phyloP scores from a whole-genome alignment of 768 basidiomycete species.

The Collybia nuda region DNA sequence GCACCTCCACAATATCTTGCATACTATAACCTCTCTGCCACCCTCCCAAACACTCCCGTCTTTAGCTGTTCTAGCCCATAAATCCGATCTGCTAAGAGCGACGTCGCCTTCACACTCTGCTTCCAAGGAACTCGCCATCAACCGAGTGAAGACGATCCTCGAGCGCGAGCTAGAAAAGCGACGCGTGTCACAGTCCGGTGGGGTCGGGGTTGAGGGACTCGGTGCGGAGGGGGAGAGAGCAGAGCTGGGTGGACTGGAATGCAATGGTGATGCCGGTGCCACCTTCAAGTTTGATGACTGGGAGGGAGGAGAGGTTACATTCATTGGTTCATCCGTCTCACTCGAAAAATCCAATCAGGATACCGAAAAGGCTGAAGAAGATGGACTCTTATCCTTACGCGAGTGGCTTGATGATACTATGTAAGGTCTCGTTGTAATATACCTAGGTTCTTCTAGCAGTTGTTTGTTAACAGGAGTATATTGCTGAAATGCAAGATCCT shows the following conservation, averaged over 20 bases:
- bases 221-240: conserved; percentile 66
- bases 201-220: conserved; percentile 70
- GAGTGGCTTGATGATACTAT: conserved; percentile 50
- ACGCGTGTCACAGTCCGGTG: conserved; percentile 57
- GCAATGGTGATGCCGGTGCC: conserved; percentile 49
- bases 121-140: conserved; percentile 52
- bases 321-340: conserved; percentile 58
- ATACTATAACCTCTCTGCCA: conserved; percentile 69
- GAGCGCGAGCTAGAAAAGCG: conserved; percentile 87
- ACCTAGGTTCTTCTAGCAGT: not conserved
- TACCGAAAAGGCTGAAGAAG: conserved; percentile 35
- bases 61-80: conserved; percentile 73
- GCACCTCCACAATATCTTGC: conserved; percentile 71
- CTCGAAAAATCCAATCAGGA: conserved; percentile 18
- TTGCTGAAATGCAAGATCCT: not conserved
- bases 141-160: conserved; percentile 72
- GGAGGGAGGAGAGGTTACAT: conserved; percentile 81
- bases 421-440: conserved; percentile 16
- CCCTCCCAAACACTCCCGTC: conserved; percentile 64
- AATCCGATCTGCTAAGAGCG: conserved; percentile 66
- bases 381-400: conserved; percentile 41
- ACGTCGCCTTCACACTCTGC: conserved; percentile 34
- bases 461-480: not conserved
- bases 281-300: conserved; percentile 76
- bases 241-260: conserved; percentile 77